Conservation (phyloP, 257 asterid genomes). For the Solanum etuberosum region DNA sequence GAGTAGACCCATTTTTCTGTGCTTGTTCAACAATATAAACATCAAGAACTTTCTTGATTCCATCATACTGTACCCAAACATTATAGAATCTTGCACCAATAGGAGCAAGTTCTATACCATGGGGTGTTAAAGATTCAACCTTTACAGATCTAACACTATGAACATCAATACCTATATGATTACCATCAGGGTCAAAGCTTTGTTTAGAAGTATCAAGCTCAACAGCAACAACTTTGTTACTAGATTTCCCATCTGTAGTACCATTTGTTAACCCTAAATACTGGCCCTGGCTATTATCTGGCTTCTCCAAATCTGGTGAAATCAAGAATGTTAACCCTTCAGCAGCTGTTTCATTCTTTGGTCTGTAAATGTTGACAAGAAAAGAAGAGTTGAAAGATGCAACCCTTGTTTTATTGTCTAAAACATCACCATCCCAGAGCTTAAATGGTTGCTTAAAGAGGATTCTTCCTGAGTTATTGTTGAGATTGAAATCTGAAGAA, state of each 20-base stretch:
- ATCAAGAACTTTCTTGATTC: constrained; percentile 10
- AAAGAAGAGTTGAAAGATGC: constrained; percentile 69
- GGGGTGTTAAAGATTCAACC: constrained; percentile 11
- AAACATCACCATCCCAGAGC: constrained; percentile 41
- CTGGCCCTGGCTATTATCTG: constrained; percentile 50
- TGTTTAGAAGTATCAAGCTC: constrained; percentile 83
- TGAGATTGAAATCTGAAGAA: neutral
- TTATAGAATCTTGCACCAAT: constrained; percentile 29
- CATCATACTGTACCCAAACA: constrained; percentile 76
- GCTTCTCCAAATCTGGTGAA: constrained; percentile 26
- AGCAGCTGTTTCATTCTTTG: constrained; percentile 7
- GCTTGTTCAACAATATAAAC: constrained; percentile 48
- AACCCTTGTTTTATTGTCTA: neutral
- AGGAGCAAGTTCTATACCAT: constrained; percentile 51
- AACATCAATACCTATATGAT: constrained; percentile 63
- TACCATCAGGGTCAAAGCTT: constrained; percentile 59
- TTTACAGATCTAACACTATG: constrained; percentile 36
- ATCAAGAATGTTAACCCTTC: constrained; percentile 74
- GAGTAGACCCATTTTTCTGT: constrained; percentile 23
- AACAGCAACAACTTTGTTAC: constrained; percentile 52
- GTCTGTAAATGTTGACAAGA: constrained; percentile 42
- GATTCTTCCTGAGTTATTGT: constrained; percentile 39
- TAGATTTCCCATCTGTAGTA: constrained; percentile 32
- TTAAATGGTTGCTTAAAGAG: constrained; percentile 23
- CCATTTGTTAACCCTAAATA: constrained; percentile 67